Evolutionary conservation across 371 early-diverging fungal genomes (phyloP), one percentile per base, ranked within the genome.

Genomic region (Paraphysoderma sedebokerense): DNA sequence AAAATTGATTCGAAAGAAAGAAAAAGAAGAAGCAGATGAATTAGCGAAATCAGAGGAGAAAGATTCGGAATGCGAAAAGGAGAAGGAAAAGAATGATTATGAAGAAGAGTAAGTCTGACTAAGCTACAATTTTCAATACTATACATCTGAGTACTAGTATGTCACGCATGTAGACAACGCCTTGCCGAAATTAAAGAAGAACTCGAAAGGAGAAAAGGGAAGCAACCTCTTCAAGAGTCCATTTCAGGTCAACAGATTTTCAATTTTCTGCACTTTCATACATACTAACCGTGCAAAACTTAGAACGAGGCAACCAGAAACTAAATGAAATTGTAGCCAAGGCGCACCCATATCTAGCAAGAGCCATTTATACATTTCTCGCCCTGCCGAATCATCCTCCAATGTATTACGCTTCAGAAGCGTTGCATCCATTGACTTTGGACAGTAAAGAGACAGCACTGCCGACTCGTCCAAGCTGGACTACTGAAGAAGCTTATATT

Each of bases 351-450:
- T 13, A 5, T 20, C 26, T 42, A 11, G 13, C 42, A 22, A 28
- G 42, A 6, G 24, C 42, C 27, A 23, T 42, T 22, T 42, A 26
- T 22, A 32, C 28, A 9, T 17, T 42, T 20, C 26, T 7, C 42
- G 8, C 15, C 11, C 26, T 6, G n/a, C 9, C 28, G 28, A 17
- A 3, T 2, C 42, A 42, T 5, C 8, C 28, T 19, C 42, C 42
- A 28, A 42, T 42, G 42, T 42, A 42, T 22, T 42, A 42, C 42
- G 42, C 42, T 8, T 23, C 24, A 19, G 42, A 42, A 17, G 28
- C 31, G 24, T 27, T 42, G 9, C n/a, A n/a, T n/a, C n/a, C n/a
- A n/a, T n/a, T n/a, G n/a, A 28, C 31, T n/a, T 22, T 42, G 20
- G 42, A 42, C n/a, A 15, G 13, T n/a, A 15, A 5, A 24, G 17